A percentile compares a stretch with the other conserved stretches of the same genome.
Conservation (phyloP, 257 asterid species). For the Solanum megistacrolobum region DNA sequence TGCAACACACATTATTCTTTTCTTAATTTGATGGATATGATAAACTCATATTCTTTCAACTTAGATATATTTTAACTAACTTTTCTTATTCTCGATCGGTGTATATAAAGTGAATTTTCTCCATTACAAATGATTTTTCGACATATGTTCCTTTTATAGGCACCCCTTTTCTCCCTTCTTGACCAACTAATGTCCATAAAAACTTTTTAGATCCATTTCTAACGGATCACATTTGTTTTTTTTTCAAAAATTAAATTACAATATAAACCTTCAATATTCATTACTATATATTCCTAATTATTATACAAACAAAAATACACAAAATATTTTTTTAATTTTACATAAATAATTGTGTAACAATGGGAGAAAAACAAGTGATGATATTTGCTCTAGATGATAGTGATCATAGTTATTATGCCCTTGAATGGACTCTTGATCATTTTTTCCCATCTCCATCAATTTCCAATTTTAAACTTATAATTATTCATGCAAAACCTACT, state of each 20-base stretch:
- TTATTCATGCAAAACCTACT: conserved; percentile 17
- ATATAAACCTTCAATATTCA: not conserved
- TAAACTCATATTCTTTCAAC: not conserved
- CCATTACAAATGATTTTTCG: not conserved
- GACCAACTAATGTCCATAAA: not conserved
- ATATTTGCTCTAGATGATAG: conserved; percentile 27
- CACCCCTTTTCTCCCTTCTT: not conserved
- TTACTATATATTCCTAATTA: not conserved
- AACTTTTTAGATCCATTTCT: not conserved
- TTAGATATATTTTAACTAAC: not conserved
- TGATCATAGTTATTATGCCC: conserved; percentile 31
- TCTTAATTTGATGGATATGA: not conserved
- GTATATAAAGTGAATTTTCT: not conserved
- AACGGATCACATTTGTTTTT: not conserved
- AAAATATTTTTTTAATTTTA: not conserved
- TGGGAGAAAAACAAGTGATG: conserved; percentile 20
- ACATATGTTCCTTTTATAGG: not conserved
- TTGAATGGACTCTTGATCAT: conserved; percentile 31
- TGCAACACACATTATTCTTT: not conserved
- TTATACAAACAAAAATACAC: not conserved
- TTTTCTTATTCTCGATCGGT: not conserved
- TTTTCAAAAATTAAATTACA: not conserved
- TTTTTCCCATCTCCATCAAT: conserved; percentile 1
- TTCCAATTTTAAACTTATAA: conserved; percentile 16
- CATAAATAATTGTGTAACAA: not conserved